Percentiles rank a stretch among this genome's conserved stretches.
phyloP scores from a whole-genome alignment of 495 filamentous ascomycete species.

The Mycothermus thermophilus region DNA sequence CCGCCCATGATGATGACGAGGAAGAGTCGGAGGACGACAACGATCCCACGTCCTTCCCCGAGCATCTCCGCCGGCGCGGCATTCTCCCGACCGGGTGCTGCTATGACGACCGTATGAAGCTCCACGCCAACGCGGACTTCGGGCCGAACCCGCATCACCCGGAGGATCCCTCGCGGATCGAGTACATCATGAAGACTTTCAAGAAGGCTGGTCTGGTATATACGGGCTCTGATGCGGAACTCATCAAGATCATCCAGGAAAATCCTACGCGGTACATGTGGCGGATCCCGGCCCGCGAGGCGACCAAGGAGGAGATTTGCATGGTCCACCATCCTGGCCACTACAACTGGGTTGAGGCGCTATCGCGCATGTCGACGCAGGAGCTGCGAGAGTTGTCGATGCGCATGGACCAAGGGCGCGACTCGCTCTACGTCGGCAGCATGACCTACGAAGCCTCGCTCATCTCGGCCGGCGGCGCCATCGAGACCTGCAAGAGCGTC shows the following conservation, averaged over 20 bases:
- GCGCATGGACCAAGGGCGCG: slow-evolving; percentile 46
- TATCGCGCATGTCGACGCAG: slow-evolving; percentile 38
- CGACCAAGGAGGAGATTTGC: slow-evolving; percentile 61
- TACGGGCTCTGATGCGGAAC: slow-evolving; percentile 32
- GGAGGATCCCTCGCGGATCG: slow-evolving; percentile 83
- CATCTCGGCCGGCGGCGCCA: slow-evolving; percentile 84
- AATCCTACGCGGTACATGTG: slow-evolving; percentile 48
- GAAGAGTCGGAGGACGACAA: slow-evolving; percentile 2
- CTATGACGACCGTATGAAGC: slow-evolving; percentile 88
- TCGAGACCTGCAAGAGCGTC: slow-evolving; percentile 83
- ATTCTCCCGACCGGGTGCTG: slow-evolving; percentile 58
- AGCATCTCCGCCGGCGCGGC: slow-evolving; percentile 14
- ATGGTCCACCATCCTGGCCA: slow-evolving; percentile 63
- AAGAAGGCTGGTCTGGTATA: slow-evolving; percentile 61
- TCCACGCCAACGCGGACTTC: slow-evolving; percentile 68
- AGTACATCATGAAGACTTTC: slow-evolving; percentile 75
- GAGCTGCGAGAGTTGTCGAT: slow-evolving; percentile 47
- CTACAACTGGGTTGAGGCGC: slow-evolving; percentile 57
- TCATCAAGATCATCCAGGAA: slow-evolving; percentile 30
- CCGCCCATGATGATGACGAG: slow-evolving; percentile 16
- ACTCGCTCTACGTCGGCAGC: slow-evolving; percentile 82
- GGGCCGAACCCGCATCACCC: slow-evolving; percentile 63
- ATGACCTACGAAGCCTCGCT: slow-evolving; percentile 67
- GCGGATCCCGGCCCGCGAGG: slow-evolving; percentile 61
- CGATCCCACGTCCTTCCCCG: slow-evolving; percentile 10